Conservation (phyloP, 352 stramenopile genomes). For the Phytopythium mirpurense region DNA sequence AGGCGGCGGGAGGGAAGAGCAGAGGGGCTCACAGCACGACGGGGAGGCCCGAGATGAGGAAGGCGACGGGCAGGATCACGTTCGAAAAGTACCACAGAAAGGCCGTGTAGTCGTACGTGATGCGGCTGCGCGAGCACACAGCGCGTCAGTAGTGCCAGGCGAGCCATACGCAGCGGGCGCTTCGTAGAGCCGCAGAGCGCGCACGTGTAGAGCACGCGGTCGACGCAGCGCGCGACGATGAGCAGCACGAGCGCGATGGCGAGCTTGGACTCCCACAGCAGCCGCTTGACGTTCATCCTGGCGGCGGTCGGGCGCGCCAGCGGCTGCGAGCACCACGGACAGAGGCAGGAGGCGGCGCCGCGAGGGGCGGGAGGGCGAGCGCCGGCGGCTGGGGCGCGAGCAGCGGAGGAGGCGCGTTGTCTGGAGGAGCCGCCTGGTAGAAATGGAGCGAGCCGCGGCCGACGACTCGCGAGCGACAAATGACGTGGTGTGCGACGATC, state of each 20-base stretch:
- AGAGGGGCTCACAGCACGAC: conserved; percentile 51
- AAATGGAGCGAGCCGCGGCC: too few relatives aligned
- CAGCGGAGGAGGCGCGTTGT: too few relatives aligned
- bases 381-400: too few relatives aligned
- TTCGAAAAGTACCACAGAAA: conserved; percentile 89
- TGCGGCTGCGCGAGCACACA: conserved; percentile 36
- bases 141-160: neutral
- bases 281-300: conserved; percentile 58
- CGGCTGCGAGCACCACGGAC: too few relatives aligned
- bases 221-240: conserved; percentile 74
- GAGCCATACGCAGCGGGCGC: too few relatives aligned
- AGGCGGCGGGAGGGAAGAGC: neutral
- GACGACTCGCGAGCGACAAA: too few relatives aligned
- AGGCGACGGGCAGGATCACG: conserved; percentile 73
- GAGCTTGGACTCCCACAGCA: conserved; percentile 84
- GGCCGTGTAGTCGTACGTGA: conserved; percentile 84
- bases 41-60: conserved; percentile 68
- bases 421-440: too few relatives aligned
- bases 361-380: too few relatives aligned
- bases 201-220: conserved; percentile 84
- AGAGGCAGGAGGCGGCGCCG: too few relatives aligned
- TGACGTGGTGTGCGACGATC: too few relatives aligned
- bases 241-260: conserved; percentile 69
- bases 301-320: too few relatives aligned
- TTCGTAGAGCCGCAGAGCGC: conserved; percentile 14